Percentiles rank a stretch among this genome's conserved stretches.
These are phyloP conservation scores for Amylostereum areolatum DNA, from an alignment of 1,284 basidiomycete species.

Conservation along the genomic window DNA sequence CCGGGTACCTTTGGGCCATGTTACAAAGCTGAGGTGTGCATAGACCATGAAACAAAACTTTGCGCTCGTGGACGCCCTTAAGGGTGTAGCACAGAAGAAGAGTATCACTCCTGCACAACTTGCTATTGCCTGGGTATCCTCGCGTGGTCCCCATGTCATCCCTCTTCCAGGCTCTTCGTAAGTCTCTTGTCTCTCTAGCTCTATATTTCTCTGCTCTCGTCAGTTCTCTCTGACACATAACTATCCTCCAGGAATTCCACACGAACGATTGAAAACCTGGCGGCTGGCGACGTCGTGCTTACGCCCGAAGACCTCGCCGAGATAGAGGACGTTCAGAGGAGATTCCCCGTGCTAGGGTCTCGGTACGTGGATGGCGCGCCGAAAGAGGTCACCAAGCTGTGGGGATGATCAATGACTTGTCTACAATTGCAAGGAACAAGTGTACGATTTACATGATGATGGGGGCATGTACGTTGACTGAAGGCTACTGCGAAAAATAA, in stretches of 20 bases:
- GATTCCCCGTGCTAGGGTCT: neutral
- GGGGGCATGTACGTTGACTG: no score
- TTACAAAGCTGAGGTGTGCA: neutral
- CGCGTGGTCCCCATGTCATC: conserved; percentile 40
- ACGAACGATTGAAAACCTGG: neutral
- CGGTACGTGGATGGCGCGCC: neutral
- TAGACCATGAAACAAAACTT: conserved; percentile 50
- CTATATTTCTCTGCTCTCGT: no score
- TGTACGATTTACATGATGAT: no score
- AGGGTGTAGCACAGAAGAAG: conserved; percentile 41
- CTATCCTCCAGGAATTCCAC: no score
- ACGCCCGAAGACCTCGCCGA: neutral
- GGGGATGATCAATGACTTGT: neutral
- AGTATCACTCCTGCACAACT: conserved; percentile 51
- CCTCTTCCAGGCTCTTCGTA: conserved; percentile 52
- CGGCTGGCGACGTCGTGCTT: neutral
- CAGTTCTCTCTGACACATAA: no score
- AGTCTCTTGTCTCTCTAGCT: conserved; percentile 17
- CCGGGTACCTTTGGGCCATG: neutral
- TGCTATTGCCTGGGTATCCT: conserved; percentile 54
- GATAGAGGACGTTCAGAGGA: neutral
- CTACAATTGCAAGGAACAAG: no score
- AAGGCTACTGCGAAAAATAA: no score
- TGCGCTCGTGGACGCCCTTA: conserved; percentile 42
- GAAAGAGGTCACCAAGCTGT: neutral